Conservation (phyloP, 2,329 filamentous ascomycete genomes). For the Pseudogymnoascus sp. region DNA sequence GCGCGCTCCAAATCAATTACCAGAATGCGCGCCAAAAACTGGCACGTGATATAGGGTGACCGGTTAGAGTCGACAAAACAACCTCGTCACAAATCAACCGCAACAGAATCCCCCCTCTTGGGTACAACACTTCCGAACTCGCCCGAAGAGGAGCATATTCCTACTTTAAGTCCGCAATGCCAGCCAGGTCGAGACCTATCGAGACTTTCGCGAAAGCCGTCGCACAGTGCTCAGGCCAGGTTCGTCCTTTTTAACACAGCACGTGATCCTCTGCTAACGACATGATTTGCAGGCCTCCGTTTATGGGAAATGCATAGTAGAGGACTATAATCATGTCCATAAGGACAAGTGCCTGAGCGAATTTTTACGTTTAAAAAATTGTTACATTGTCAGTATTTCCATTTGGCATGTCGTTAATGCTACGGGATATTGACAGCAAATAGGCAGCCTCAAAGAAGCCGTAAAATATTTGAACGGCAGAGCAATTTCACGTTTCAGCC, state of each 20-base stretch:
- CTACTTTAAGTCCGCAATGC: constrained; percentile 22
- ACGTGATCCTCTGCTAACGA: not conserved
- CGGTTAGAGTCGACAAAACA: not conserved
- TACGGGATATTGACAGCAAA: constrained; percentile 15
- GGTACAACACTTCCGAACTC: not conserved
- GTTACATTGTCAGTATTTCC: constrained; percentile 61
- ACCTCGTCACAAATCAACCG: not conserved
- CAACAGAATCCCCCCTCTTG: not conserved
- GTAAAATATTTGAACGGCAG: constrained; percentile 22
- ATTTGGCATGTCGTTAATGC: not conserved
- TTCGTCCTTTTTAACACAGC: constrained; percentile 29
- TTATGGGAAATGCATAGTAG: constrained; percentile 87
- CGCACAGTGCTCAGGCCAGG: constrained; percentile 60
- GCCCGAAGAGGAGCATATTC: not conserved
- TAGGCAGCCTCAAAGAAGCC: constrained; percentile 47
- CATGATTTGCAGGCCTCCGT: constrained; percentile 55
- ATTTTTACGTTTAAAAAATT: constrained; percentile 79
- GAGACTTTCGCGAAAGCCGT: constrained; percentile 61
- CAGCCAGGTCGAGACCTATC: constrained; percentile 49
- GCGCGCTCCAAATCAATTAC: not conserved
- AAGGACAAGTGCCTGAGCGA: constrained; percentile 86
- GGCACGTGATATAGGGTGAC: not conserved
- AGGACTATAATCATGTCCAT: constrained; percentile 81
- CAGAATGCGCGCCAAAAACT: not conserved
- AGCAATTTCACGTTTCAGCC: not conserved